Evolutionary conservation across 306 rosid species (phyloP), one percentile per base, ranked within the genome.

Genomic region (Boehmeria nivea): DNA sequence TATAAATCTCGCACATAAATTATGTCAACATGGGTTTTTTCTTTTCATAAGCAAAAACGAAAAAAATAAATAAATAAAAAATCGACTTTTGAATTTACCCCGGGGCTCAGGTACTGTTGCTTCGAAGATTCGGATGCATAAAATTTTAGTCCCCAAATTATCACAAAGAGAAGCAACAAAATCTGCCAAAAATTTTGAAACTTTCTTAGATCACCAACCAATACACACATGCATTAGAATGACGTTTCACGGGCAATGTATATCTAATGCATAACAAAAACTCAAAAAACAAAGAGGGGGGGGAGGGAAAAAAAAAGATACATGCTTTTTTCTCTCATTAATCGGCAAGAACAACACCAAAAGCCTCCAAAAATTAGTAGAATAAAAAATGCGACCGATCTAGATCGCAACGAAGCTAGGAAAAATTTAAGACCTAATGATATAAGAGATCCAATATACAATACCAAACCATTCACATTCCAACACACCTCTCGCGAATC

Each of bases 171-270:
- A 65, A 45, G 54, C 19, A 43, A 24, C 63, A 28, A 48, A 58
- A 49, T 48, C 64, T 57, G 64, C 51, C 14, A 58, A 51, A 44
- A 49, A 64, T n/a, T 43, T 54, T 12, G 12, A 55, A 17, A n/a
- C 17, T 48, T 36, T 56, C 5, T 36, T 7, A 33, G 38, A 18
- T 65, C 22, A 60, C 36, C 61, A 23, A 25, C 27, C 4, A 9
- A 54, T 11, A 33, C 5, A 5, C 11, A 33, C 11, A 4, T 33
- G 5, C 38, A 4, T 33, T n/a, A n/a, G n/a, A 31, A 4, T 31
- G 36, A 31, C 36, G 36, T 4, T 31, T 31, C 23, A 13, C 14
- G 18, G 16, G 22, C 36, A 55, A n/a, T 65, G 49, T 14, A 57
- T 31, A 34, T 55, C 26, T 15, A 3, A 43, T 51, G 18, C 24